Base-by-base conservation (phyloP, 495 filamentous ascomycete genomes). In the Aspergillus ostianus region DNA sequence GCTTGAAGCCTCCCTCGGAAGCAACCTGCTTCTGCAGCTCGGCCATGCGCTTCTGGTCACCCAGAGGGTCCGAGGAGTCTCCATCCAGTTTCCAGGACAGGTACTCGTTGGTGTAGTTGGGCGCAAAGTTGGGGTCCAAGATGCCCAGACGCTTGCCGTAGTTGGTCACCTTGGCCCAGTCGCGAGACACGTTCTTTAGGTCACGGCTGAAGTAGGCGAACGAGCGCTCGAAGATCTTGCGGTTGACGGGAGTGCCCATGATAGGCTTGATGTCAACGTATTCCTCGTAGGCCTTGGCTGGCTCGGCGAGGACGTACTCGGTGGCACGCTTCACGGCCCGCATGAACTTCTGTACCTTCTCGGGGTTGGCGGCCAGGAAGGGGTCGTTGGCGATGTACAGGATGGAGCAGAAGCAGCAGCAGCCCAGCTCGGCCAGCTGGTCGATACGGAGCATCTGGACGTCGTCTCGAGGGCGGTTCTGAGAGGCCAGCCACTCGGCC, bases 371-470 rank as follows among this genome's bases (percentile, higher is more conserved):
- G 26, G 79, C 72, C 47, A 89, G 69, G 78, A 90, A 90, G 47
- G 67, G 65, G 68, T 89, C 85, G 67, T 89, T 86, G 64, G 77
- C 83, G 55, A 90, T 90, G 78, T 90, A 90, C 47, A 90, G 77
- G 67, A 89, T 87, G 1, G 84, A 85, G 75, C 85, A 88, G 81
- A 88, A 89, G 77, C 86, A 90, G 82, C 87, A 89, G 76, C 87
- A 89, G 56, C 87, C 86, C 29, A 88, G 73, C 68, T 87, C 84
- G 58, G 86, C 86, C 47, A 90, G 84, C 74, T 89, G 79, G 73
- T 88, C 86, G 67, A 90, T 89, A 67, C 86, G 85, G 20, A 89
- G 80, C 85, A 89, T 90, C 71, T 88, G 84, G 5, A 90, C 86
- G 65, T 85, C 86, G 47, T 71, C 74, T 65, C 78, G 81, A 52